Conservation (phyloP, 371 early-diverging fungal genomes). For the Mucor circinelloides region DNA sequence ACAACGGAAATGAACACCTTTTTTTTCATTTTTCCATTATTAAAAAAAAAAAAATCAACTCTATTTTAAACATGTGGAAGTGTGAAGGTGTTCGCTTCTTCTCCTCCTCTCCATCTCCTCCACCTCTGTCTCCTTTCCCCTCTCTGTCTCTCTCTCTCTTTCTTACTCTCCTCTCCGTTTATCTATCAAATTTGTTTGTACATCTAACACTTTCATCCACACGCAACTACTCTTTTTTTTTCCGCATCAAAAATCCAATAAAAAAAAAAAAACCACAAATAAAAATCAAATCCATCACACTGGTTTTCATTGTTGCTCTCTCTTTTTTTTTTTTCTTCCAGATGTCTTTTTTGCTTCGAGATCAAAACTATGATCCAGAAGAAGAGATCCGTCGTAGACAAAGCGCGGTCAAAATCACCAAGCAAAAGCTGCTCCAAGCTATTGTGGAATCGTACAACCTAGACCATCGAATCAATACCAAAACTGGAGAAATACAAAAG, state of each 20-base stretch:
- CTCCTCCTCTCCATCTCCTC: not conserved
- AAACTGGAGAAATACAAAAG: not conserved
- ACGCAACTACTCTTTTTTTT: not conserved
- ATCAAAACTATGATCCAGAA: not conserved
- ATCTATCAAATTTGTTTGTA: not conserved
- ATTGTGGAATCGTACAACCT: not conserved
- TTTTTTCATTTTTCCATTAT: constrained; percentile 6
- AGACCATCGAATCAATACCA: not conserved
- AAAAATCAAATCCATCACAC: not conserved
- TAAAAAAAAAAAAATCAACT: not conserved
- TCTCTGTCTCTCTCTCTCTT: not conserved
- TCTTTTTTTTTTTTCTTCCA: not conserved
- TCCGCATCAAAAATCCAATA: not conserved
- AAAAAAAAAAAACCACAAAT: not conserved
- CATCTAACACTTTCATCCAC: not conserved
- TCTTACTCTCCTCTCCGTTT: not conserved
- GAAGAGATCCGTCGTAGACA: not conserved
- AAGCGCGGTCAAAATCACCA: not conserved
- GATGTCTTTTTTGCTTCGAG: not conserved
- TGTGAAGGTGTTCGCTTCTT: not conserved
- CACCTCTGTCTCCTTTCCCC: too few species aligned
- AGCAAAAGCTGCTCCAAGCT: not conserved
- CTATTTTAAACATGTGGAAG: not conserved
- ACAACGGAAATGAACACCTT: not conserved
- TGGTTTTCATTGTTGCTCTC: not conserved